These are phyloP conservation scores for Phellopilus nigrolimitatus DNA, from an alignment of 1,284 basidiomycete species.

Conservation along the genomic window DNA sequence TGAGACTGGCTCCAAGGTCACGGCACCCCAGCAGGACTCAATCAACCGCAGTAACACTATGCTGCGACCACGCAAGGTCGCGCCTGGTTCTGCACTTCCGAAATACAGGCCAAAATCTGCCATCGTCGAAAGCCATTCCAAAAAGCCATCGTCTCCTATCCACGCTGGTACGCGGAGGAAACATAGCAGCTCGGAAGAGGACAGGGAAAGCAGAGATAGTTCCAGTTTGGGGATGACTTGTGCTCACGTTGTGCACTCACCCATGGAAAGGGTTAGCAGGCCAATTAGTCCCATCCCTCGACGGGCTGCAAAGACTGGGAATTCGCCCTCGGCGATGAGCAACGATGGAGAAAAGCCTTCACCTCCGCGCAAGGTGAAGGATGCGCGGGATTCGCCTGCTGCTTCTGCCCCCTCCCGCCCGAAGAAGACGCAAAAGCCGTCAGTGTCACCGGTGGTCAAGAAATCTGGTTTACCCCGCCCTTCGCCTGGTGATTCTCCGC, in stretches of 20 bases:
- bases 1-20: conserved; percentile 26
- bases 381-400: conserved; percentile 20
- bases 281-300: conserved; percentile 66
- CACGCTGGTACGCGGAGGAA: conserved; percentile 50
- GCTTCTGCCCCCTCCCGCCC: conserved; percentile 34
- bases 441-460: conserved; percentile 32
- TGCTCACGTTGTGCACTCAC: conserved; percentile 19
- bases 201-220: conserved; percentile 29
- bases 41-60: conserved; percentile 39
- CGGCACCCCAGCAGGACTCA: conserved; percentile 28
- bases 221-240: conserved; percentile 19
- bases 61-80: conserved; percentile 48
- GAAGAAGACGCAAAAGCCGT: conserved; percentile 51
- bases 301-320: conserved; percentile 50
- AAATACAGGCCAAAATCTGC: conserved; percentile 68
- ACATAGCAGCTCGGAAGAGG: conserved; percentile 50
- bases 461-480: conserved; percentile 45
- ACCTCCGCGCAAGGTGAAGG: conserved; percentile 41
- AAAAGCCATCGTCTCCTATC: conserved; percentile 49
- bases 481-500: conserved; percentile 46
- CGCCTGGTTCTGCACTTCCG: conserved; percentile 50
- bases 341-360: conserved; percentile 46
- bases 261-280: conserved; percentile 27
- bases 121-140: conserved; percentile 38
- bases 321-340: conserved; percentile 37